Conservation (phyloP, 768 basidiomycete genomes). For the Lactarius pseudohatsudake region DNA sequence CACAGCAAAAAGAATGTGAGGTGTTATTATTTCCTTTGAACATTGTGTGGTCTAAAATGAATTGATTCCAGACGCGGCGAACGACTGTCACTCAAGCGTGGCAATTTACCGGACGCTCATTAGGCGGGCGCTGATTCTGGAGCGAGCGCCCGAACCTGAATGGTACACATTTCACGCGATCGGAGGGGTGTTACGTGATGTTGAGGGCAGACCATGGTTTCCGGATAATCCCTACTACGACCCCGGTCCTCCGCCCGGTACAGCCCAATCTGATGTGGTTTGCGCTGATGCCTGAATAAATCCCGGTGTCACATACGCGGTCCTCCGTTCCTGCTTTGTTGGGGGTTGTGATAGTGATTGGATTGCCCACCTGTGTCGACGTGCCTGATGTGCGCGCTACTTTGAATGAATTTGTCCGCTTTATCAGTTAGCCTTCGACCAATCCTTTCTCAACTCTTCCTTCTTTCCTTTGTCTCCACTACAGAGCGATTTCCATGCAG, state of each 20-base stretch:
- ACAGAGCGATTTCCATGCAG: slow-evolving; percentile 1
- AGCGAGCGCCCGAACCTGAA: slow-evolving; percentile 36
- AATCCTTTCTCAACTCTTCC: neutral
- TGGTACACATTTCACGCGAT: slow-evolving; percentile 62
- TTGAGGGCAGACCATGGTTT: slow-evolving; percentile 44
- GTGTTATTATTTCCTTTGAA: slow-evolving; percentile 12
- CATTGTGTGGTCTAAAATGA: neutral
- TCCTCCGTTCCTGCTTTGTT: neutral
- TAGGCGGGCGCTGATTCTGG: slow-evolving; percentile 42
- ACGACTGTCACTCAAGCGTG: slow-evolving; percentile 69
- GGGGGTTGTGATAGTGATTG: neutral
- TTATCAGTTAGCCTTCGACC: neutral
- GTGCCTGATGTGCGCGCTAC: neutral
- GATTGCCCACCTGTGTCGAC: neutral
- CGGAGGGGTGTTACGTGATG: slow-evolving; percentile 46
- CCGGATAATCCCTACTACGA: slow-evolving; percentile 68
- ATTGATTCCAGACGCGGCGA: slow-evolving; percentile 56
- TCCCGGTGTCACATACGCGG: neutral
- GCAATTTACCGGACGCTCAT: slow-evolving; percentile 49
- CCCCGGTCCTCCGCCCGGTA: slow-evolving; percentile 59
- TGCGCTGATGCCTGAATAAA: neutral
- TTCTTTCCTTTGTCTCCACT: neutral
- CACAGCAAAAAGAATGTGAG: slow-evolving; percentile 60
- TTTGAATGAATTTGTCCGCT: neutral
- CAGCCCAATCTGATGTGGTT: neutral